These are phyloP conservation scores for Eucalyptus melliodora DNA, from an alignment of 345 rosid species.

Conservation along the genomic window DNA sequence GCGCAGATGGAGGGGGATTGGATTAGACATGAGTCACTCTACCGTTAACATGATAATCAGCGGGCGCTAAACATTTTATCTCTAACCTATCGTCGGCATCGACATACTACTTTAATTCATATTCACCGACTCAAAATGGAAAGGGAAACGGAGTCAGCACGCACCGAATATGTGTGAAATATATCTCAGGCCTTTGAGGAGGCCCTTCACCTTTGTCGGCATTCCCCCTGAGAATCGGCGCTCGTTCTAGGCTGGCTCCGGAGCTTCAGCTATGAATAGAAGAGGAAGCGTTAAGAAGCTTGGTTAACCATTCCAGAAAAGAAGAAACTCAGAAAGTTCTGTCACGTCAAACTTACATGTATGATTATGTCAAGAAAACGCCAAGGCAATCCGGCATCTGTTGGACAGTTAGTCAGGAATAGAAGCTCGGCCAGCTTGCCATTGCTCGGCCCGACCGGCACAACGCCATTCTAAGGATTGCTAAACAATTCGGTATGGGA, in stretches of 20 bases:
- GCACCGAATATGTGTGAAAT: slow-evolving; percentile 44
- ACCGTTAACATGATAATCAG: background rate
- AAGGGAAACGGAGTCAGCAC: background rate
- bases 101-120: background rate
- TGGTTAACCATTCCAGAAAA: background rate
- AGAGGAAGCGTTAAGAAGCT: background rate
- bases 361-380: background rate
- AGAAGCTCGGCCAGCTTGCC: background rate
- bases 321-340: background rate
- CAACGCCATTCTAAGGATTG: background rate
- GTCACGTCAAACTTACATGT: background rate
- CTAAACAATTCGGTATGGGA: background rate
- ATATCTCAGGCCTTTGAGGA: slow-evolving; percentile 40
- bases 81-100: background rate
- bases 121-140: background rate
- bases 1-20: background rate
- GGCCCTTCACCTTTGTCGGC: slow-evolving; percentile 28
- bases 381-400: background rate
- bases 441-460: background rate
- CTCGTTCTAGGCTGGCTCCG: background rate
- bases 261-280: background rate
- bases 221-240: background rate
- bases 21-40: background rate
- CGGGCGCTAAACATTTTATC: background rate
- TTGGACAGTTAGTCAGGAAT: background rate